Evolutionary conservation across 306 rosid genomes (phyloP).

Genomic region (Canavalia gladiata): DNA sequence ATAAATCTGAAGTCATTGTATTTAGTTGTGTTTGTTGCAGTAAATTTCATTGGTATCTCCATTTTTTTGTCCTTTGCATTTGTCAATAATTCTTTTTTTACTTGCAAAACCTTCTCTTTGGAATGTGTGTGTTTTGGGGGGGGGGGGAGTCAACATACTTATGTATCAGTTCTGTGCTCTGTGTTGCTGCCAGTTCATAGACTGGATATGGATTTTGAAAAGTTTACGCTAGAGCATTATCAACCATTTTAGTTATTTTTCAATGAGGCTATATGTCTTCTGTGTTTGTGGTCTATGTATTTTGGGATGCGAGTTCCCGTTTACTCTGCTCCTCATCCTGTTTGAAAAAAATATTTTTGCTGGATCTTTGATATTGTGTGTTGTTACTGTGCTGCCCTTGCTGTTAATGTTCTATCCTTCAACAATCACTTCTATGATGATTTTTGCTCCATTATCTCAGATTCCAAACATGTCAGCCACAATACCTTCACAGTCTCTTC

Average conservation of each 20-base stretch:
- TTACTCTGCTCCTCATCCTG: conserved; percentile 4
- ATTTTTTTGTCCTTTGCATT: background rate
- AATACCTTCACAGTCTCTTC: conserved; percentile 77
- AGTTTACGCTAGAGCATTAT: background rate
- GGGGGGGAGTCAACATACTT: background rate
- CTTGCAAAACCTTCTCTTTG: background rate
- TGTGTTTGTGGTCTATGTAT: conserved; percentile 6
- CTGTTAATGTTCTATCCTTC: conserved; percentile 34
- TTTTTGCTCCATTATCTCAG: conserved; percentile 57
- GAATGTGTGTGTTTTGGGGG: too few species aligned
- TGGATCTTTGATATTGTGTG: conserved; percentile 1
- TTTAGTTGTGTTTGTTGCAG: conserved; percentile 4
- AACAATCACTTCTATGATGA: conserved; percentile 34
- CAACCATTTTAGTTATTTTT: background rate
- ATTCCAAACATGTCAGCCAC: conserved; percentile 86
- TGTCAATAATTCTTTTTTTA: background rate
- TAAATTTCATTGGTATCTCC: background rate
- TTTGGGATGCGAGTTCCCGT: conserved; percentile 26
- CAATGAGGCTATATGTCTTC: background rate
- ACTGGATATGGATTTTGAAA: conserved; percentile 3
- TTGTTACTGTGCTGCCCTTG: conserved; percentile 21
- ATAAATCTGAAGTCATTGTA: conserved; percentile 4
- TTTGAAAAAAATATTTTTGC: conserved; percentile 36
- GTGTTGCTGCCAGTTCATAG: background rate
- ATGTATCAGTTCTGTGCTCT: background rate